Base-by-base conservation (phyloP, 2,329 filamentous ascomycete genomes). In the Cercospora sp. region DNA sequence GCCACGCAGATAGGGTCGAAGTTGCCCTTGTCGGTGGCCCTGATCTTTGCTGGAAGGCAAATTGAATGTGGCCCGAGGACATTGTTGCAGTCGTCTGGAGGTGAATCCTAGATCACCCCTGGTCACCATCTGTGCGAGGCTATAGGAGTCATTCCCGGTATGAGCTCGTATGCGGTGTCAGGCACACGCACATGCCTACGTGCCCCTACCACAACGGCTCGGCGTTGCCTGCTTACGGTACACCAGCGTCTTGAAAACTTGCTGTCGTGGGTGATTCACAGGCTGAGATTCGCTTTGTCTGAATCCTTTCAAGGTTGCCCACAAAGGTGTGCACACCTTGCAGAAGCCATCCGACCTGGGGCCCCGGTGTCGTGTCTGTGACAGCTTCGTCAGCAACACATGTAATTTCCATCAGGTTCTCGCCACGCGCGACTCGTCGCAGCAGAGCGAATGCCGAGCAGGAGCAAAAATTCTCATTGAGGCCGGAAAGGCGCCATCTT, bases 401-500 rank as follows among this genome's bases (percentile, higher is more conserved):
- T 48, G 60, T 20, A 48, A 28, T 40, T 48, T 36, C 33, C 42
- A 18, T 31, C 28, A 28, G 48, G 7, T 10, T 40, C 30, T 53
- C 12, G 45, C 28, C 26, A 16, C 16, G 53, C 26, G 53, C 53
- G 53, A 20, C 18, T 57, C 45, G 48, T 40, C 30, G 10, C 16
- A 26, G 30, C 12, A 42, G 31, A 1, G 48, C 48, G 53, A 33
- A 28, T 40, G 31, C n/a, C 20, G 40, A 31, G 30, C 28, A 64
- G 10, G 31, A 58, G 36, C 18, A 36, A 64, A 63, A 42, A 57
- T 23, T 57, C 48, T 57, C 45, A 31, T 57, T n/a, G 62, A 36
- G 28, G 51, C 48, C 62, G 62, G 51, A 42, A 42, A 64, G 31
- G 20, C 30, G 62, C 62, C 62, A 45, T 64, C 8, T 42, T 30